Conservation (phyloP, 331 rosid species). For the Rosa hybrid region DNA sequence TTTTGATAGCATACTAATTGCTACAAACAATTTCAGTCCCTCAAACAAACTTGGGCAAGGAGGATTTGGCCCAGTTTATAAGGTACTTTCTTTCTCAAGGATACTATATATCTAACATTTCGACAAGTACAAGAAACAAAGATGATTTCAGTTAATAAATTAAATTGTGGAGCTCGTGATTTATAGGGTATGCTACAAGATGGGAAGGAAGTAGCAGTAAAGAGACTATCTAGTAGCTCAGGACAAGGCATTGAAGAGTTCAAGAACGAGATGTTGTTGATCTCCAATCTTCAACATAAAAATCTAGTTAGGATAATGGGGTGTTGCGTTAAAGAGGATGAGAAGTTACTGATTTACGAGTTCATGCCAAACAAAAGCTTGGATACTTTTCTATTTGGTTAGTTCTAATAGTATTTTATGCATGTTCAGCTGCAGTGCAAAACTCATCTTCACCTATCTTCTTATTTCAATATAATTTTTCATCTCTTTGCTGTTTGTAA, state of each 20-base stretch:
- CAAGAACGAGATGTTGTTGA: constrained; percentile 42
- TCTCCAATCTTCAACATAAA: constrained; percentile 48
- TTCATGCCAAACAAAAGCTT: constrained; percentile 33
- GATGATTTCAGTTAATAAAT: neutral
- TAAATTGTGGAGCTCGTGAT: neutral
- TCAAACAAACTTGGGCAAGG: constrained; percentile 33
- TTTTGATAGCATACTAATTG: constrained; percentile 10
- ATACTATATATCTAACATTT: neutral
- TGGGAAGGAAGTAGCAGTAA: constrained; percentile 42
- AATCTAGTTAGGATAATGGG: constrained; percentile 45
- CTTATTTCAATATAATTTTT: neutral
- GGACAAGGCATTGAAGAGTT: constrained; percentile 50
- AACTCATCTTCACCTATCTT: too few species aligned
- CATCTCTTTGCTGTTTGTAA: neutral
- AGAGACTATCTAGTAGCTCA: constrained; percentile 40
- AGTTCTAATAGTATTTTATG: neutral
- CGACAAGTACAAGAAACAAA: neutral
- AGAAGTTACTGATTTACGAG: constrained; percentile 43
- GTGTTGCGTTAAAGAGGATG: constrained; percentile 39
- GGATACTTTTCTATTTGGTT: constrained; percentile 26
- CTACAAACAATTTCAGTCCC: constrained; percentile 24
- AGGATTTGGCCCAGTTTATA: constrained; percentile 32
- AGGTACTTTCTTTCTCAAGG: constrained; percentile 15
- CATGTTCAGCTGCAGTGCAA: neutral
- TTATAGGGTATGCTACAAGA: constrained; percentile 35